Base-by-base conservation (phyloP, 768 basidiomycete species). In the Rhizopogon vinicolor region DNA sequence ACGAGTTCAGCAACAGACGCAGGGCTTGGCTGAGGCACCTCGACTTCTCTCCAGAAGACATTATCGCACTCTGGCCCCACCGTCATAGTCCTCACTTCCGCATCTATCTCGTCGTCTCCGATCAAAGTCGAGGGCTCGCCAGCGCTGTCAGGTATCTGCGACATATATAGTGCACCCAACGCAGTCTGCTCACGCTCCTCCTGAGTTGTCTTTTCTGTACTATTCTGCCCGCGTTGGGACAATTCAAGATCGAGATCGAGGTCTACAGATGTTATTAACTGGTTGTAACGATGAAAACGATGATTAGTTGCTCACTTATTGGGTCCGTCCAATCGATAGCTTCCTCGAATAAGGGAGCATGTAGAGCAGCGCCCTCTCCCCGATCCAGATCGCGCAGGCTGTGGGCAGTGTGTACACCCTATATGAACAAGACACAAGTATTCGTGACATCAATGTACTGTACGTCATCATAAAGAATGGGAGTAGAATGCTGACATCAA, bases 261-360 rank as follows among this genome's bases (percentile, higher is more conserved):
- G 62, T 87, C 85, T 57, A 91, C 69, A 40, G 73, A 89, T 91
- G 40, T 29, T 28, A 14, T 59, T 54, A 41, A 53, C 58, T 46
- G 56, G 39, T 62, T 62, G 52, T 62, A 61, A 63, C 51, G 65
- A 62, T 64, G 53, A 58, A 59, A 56, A 54, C 59, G 31, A 41
- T 31, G 29, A 41, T 62, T 25, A 56, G 49, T 41, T 41, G 75
- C 89, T 84, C 79, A 93, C 92, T 75, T 64, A 80, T 69, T 56
- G 89, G 91, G 65, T 93, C 92, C 64, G 75, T 76, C 91, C 91
- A 93, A 75, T 93, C 92, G 61, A 91, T 76, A 55, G 83, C 78
- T 74, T 93, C 91, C 74, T 93, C 91, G 70, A 93, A 93, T 58
- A 89, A 65, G 67, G 85, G 87, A 58, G 84, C 82, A 66, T 93